Evolutionary conservation across 73 alveolate genomes (phyloP).

Genomic region (Durusdinium trenchii): DNA sequence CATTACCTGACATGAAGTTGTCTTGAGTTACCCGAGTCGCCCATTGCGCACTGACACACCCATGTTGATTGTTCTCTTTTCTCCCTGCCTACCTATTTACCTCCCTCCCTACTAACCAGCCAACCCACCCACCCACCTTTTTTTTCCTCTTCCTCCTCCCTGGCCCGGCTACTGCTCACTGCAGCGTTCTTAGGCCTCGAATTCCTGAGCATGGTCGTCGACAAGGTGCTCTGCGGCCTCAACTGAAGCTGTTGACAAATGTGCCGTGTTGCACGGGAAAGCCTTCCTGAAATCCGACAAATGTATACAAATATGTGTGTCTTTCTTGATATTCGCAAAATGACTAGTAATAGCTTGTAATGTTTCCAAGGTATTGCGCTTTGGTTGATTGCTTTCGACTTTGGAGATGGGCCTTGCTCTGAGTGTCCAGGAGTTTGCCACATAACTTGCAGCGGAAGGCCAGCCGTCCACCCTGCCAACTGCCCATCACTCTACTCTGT

Average conservation of each 20-base stretch:
- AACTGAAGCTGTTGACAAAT: neutral
- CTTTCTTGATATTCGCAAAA: neutral
- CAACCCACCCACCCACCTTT: too few species aligned
- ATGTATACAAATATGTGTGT: neutral
- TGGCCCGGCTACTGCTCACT: too few species aligned
- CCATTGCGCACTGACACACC: too few species aligned
- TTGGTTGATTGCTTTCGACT: neutral
- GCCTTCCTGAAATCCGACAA: neutral
- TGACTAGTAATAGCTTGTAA: neutral
- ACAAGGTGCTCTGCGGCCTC: slow-evolving; percentile 59
- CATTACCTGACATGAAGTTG: too few species aligned
- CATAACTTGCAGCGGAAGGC: slow-evolving; percentile 75
- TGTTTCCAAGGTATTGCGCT: too few species aligned
- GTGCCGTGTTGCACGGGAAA: neutral
- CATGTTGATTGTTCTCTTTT: too few species aligned
- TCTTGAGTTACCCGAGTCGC: too few species aligned
- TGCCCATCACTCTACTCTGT: too few species aligned
- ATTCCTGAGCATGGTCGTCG: slow-evolving; percentile 49
- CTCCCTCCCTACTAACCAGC: too few species aligned
- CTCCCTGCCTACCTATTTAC: too few species aligned
- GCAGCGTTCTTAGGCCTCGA: slow-evolving; percentile 35
- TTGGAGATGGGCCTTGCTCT: slow-evolving; percentile 18
- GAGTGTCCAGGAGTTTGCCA: slow-evolving; percentile 12
- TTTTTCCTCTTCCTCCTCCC: too few species aligned
- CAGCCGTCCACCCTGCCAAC: slow-evolving; percentile 58